These are phyloP conservation scores for Hordeum vulgare DNA, from an alignment of 176 grass and related monocot species.

Conservation along the genomic window DNA sequence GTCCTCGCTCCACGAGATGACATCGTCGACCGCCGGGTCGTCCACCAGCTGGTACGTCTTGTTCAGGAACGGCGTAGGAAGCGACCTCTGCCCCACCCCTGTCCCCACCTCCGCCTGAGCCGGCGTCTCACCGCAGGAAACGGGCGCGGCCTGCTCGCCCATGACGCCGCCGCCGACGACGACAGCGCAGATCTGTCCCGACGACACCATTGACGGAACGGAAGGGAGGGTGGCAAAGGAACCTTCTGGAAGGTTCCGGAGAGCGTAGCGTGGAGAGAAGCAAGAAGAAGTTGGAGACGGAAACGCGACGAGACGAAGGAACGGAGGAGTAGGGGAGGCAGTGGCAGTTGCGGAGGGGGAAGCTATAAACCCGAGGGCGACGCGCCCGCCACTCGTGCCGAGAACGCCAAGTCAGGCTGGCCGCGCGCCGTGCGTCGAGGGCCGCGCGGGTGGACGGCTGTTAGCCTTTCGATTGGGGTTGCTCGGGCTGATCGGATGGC, in stretches of 20 bases:
- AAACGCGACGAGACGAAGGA: background rate
- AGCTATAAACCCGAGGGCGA: slow-evolving; percentile 24
- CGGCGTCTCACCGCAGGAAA: background rate
- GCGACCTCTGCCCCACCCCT: slow-evolving; percentile 27
- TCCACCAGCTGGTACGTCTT: slow-evolving; percentile 97
- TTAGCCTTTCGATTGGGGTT: background rate
- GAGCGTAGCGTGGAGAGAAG: slow-evolving; percentile 18
- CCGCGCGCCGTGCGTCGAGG: background rate
- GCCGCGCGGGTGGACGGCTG: background rate
- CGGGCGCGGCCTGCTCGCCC: background rate
- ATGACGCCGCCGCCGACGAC: background rate
- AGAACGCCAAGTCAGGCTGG: background rate
- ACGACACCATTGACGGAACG: background rate
- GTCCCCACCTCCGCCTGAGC: background rate
- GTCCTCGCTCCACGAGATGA: slow-evolving; percentile 84
- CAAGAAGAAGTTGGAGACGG: background rate
- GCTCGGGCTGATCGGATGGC: background rate
- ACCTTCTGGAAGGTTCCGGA: slow-evolving; percentile 50
- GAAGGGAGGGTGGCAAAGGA: background rate
- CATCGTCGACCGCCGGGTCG: slow-evolving; percentile 67
- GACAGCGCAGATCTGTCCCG: slow-evolving; percentile 9
- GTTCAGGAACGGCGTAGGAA: slow-evolving; percentile 84
- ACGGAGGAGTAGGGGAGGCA: background rate
- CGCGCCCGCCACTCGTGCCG: background rate
- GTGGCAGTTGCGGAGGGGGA: background rate